Evolutionary conservation across 1,284 basidiomycete genomes (phyloP).

Genomic region (Papiliotrema flavescens): DNA sequence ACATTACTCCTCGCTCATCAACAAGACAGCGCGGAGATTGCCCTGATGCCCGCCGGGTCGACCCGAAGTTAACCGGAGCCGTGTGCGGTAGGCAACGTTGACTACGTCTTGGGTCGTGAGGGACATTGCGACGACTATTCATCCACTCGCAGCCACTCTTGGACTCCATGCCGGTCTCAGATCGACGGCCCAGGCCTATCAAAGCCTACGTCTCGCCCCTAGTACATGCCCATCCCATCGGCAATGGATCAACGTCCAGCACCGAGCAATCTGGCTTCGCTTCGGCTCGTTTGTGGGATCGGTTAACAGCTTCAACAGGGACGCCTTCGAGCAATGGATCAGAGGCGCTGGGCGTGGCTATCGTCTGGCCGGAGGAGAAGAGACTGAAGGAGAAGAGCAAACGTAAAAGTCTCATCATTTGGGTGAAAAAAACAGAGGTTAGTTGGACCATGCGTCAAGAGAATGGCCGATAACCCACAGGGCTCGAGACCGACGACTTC

Average conservation of each 20-base stretch:
- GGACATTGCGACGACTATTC: neutral
- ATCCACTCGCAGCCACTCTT: neutral
- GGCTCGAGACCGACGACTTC: neutral
- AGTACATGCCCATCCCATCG: too few species aligned
- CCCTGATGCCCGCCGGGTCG: too few species aligned
- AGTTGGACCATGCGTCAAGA: neutral
- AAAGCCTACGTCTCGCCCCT: neutral
- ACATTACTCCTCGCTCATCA: too few species aligned
- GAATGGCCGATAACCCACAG: neutral
- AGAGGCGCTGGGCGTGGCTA: constrained; percentile 8
- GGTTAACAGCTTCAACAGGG: too few species aligned
- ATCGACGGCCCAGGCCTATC: neutral
- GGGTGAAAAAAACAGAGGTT: constrained; percentile 14
- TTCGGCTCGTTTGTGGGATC: too few species aligned
- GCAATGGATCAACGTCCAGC: too few species aligned
- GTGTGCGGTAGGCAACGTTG: too few species aligned
- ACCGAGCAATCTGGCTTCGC: too few species aligned
- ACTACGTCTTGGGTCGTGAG: too few species aligned
- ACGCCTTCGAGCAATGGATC: too few species aligned
- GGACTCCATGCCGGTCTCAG: neutral
- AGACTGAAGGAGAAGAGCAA: constrained; percentile 14
- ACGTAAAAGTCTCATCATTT: constrained; percentile 17
- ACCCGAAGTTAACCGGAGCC: too few species aligned
- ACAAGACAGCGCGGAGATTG: too few species aligned
- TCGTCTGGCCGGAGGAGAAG: constrained; percentile 26